Conservation (phyloP, 345 rosid genomes). For the Schrenkiella parvula region DNA sequence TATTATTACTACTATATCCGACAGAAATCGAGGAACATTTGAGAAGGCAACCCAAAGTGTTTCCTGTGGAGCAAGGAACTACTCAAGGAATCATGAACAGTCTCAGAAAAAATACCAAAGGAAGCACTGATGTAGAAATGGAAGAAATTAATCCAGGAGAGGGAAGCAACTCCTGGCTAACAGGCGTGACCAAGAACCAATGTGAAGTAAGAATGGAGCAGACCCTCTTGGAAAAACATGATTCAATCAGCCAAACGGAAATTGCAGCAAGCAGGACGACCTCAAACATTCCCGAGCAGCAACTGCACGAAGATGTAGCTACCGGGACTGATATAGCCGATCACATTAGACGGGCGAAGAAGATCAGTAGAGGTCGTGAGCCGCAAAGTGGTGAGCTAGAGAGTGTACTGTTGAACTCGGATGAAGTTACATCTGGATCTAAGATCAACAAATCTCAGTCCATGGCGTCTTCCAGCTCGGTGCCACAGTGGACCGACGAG, state of each 20-base stretch:
- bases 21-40: slow-evolving; percentile 38
- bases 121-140: slow-evolving; percentile 12
- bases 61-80: slow-evolving; percentile 34
- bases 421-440: background rate
- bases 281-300: background rate
- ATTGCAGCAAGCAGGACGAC: slow-evolving; percentile 1
- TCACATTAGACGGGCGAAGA: slow-evolving; percentile 9
- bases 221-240: slow-evolving; percentile 8
- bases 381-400: slow-evolving; percentile 8
- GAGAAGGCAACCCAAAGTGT: slow-evolving; percentile 20
- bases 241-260: slow-evolving; percentile 10
- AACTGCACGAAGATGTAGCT: slow-evolving; percentile 2
- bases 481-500: slow-evolving; percentile 83
- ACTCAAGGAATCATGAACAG: slow-evolving; percentile 44
- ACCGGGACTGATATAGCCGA: background rate
- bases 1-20: background rate
- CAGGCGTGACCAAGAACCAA: slow-evolving; percentile 26
- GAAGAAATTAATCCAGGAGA: slow-evolving; percentile 14
- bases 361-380: slow-evolving; percentile 18
- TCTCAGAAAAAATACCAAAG: slow-evolving; percentile 37
- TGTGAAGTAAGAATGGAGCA: slow-evolving; percentile 26
- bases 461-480: slow-evolving; percentile 27
- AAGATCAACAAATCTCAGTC: slow-evolving; percentile 22
- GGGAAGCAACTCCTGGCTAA: slow-evolving; percentile 3
- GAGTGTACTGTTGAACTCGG: background rate